Base-by-base conservation (phyloP, 257 asterid species). In the Capsicum rhomboideum region DNA sequence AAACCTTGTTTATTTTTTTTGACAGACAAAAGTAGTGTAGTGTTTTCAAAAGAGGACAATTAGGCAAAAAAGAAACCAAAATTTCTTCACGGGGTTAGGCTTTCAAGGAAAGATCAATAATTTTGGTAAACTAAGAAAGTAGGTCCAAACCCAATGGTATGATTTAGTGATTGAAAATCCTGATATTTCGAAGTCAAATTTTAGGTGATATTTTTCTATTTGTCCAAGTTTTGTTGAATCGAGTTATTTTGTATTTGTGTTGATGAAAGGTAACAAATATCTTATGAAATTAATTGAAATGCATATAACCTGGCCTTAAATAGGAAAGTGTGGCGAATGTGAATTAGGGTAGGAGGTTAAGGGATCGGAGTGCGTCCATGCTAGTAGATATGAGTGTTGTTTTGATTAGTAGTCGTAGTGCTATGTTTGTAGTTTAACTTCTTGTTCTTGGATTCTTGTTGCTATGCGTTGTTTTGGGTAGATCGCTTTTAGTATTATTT, bases 1-100 rank as follows among this genome's bases (percentile, higher is more conserved):
- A 74, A 83, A 74, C 58, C 50, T 8, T 83, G 82, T 83, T 83
- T 50, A 50, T 16, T 77, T 40, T 77, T 40, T 37, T 77, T 74
- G 21, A 71, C 72, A 55, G 46, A 55, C n/a, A 61, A 82, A 34
- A 71, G 85, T 21, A n/a, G n/a, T n/a, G 82, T 6, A 34, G 40
- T 8, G 44, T 17, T 69, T 53, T 69, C 72, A 58, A 40, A 14
- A 13, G 64, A 64, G 11, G 49, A 7, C 72, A 52, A 83, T 71
- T 74, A 64, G 78, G 68, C 50, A 59, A 53, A 83, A 34, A 83
- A 72, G 52, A 72, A 16, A 75, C 81, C 56, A 75, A 50, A 50
- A 50, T 77, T 75, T 77, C 63, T 77, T 77, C 61, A 59, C 71
- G 56, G 77, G 86, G 78, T 84, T 84, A 49, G 79, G 50, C 74